A percentile compares a stretch with the other conserved stretches of the same genome.
phyloP scores from a whole-genome alignment of 2,329 filamentous ascomycete genomes.

The Aspergillus neotritici region DNA sequence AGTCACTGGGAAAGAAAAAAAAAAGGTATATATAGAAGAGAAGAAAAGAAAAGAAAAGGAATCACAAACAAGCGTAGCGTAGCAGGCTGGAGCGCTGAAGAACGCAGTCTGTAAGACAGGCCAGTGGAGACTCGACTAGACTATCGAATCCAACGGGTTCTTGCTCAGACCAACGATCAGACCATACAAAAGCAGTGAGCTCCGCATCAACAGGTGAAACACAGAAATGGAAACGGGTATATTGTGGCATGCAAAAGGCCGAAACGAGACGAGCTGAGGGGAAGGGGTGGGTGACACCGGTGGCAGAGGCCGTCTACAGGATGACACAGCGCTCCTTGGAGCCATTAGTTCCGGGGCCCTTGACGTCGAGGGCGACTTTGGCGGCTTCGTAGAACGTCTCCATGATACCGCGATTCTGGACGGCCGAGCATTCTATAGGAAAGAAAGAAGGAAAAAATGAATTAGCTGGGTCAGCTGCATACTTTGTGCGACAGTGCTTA shows the following conservation, averaged over 20 bases:
- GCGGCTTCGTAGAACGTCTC: constrained; percentile 98
- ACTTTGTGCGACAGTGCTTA: constrained; percentile 29
- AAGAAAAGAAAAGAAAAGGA: constrained; percentile 6
- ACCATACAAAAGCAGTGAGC: constrained; percentile 1
- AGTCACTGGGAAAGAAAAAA: neutral
- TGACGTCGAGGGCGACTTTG: constrained; percentile 69
- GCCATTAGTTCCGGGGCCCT: constrained; percentile 33
- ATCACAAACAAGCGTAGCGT: neutral
- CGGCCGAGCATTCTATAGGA: constrained; percentile 81
- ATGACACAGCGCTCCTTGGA: constrained; percentile 33
- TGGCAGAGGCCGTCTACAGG: constrained; percentile 19
- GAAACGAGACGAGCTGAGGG: no score
- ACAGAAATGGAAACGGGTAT: constrained; percentile 12
- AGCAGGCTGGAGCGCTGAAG: constrained; percentile 11
- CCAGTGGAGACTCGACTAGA: neutral
- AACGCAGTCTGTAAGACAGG: neutral
- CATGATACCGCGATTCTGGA: constrained; percentile 96
- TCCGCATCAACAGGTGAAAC: neutral
- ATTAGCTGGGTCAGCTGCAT: constrained; percentile 9
- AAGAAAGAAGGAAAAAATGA: no score
- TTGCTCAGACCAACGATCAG: no score
- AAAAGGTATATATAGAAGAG: constrained; percentile 19
- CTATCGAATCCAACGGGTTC: no score
- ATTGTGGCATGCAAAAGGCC: neutral
- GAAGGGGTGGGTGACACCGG: constrained; percentile 6